phyloP scores from a whole-genome alignment of 2,329 filamentous ascomycete genomes.

The Dactylellina cionopaga region DNA sequence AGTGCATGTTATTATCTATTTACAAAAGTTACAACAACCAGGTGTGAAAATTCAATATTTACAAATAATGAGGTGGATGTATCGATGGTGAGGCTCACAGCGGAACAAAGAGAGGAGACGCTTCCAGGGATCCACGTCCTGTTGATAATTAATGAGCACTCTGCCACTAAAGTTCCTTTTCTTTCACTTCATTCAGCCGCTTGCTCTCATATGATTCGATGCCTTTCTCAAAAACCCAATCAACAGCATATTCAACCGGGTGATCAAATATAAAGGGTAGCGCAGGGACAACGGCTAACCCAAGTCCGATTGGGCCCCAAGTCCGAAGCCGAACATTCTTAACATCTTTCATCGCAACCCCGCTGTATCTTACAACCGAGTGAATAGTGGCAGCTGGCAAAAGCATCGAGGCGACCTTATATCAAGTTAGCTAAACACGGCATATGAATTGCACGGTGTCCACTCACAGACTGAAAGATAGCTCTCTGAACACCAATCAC shows the following conservation, averaged over 20 bases:
- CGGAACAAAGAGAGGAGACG: too few relatives aligned
- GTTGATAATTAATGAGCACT: too few relatives aligned
- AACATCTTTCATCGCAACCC: slow-evolving; percentile 80
- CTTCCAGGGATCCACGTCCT: too few relatives aligned
- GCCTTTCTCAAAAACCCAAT: slow-evolving; percentile 86
- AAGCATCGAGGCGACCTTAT: slow-evolving; percentile 84
- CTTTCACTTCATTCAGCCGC: neutral
- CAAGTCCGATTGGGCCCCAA: slow-evolving; percentile 89
- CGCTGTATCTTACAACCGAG: slow-evolving; percentile 88
- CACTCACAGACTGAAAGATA: slow-evolving; percentile 74
- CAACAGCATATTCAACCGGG: slow-evolving; percentile 89
- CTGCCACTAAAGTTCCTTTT: slow-evolving; percentile 21
- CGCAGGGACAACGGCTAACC: slow-evolving; percentile 80
- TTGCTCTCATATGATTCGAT: slow-evolving; percentile 76
- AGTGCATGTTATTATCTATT: too few relatives aligned
- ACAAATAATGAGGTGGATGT: too few relatives aligned
- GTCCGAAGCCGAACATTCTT: slow-evolving; percentile 81
- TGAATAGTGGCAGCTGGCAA: slow-evolving; percentile 94
- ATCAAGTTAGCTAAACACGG: slow-evolving; percentile 59
- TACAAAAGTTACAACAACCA: too few relatives aligned
- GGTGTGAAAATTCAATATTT: too few relatives aligned
- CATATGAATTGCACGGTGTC: neutral
- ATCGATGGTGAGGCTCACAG: neutral
- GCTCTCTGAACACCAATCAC: slow-evolving; percentile 90
- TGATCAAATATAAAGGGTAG: slow-evolving; percentile 87